Evolutionary conservation across 306 rosid genomes (phyloP).

Genomic region (Cucumis hystrix): DNA sequence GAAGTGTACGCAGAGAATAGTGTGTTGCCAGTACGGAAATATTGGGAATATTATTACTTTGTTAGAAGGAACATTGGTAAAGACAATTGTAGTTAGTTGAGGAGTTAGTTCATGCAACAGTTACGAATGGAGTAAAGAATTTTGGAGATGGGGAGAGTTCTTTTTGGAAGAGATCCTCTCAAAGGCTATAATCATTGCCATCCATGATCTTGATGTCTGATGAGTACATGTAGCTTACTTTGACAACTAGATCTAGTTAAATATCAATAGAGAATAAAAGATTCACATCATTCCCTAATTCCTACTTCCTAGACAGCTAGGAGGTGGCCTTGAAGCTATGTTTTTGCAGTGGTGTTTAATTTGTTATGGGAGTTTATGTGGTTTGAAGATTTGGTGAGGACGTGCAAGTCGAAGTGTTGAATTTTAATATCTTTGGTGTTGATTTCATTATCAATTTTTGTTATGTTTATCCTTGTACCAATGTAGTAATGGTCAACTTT

Average conservation of each 20-base stretch:
- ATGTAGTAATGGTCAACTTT: neutral
- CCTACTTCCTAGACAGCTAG: neutral
- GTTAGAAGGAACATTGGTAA: neutral
- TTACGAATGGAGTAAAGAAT: neutral
- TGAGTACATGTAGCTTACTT: neutral
- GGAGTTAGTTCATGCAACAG: neutral
- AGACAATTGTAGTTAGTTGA: neutral
- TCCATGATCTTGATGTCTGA: neutral
- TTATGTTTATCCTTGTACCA: neutral
- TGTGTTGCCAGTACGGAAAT: neutral
- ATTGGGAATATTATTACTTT: neutral
- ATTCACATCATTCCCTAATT: neutral
- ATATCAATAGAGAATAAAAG: neutral
- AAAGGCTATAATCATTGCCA: neutral
- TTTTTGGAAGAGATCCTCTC: neutral
- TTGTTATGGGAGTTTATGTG: neutral
- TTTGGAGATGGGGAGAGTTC: neutral
- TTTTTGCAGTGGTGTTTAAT: neutral
- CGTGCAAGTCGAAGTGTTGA: neutral
- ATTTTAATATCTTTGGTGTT: neutral
- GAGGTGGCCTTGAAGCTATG: neutral
- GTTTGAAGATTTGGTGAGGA: neutral
- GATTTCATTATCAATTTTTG: neutral
- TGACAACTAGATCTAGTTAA: neutral
- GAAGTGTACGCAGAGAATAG: neutral